These are phyloP conservation scores for Chenopodium suecicum DNA, from an alignment of 148 eudicot genomes.

Conservation along the genomic window DNA sequence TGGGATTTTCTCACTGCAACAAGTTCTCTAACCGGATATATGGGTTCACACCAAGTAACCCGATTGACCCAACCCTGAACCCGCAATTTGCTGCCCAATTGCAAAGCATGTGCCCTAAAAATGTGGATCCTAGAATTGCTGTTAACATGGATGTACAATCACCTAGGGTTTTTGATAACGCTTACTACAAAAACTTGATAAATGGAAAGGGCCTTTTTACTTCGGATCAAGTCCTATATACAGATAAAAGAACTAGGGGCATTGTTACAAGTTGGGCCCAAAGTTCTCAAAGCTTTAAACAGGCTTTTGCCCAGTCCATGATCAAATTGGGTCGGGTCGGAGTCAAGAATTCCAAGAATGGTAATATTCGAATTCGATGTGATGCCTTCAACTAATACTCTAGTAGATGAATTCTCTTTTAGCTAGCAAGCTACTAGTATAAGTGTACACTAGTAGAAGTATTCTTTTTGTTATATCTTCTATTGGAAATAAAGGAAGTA, in stretches of 20 bases:
- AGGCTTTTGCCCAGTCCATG: constrained; percentile 34
- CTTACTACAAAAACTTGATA: constrained; percentile 57
- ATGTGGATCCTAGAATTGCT: constrained; percentile 75
- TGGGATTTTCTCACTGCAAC: constrained; percentile 83
- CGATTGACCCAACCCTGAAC: constrained; percentile 70
- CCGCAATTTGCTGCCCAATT: constrained; percentile 48
- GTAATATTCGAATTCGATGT: constrained; percentile 39
- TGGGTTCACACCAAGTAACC: constrained; percentile 44
- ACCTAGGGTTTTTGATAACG: constrained; percentile 65
- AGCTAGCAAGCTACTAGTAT: background rate
- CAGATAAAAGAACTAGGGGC: constrained; percentile 58
- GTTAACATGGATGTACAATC: constrained; percentile 71
- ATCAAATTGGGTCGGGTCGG: constrained; percentile 48
- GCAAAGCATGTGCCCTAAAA: constrained; percentile 57
- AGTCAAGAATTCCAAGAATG: constrained; percentile 33
- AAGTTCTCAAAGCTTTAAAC: constrained; percentile 15
- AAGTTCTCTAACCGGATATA: constrained; percentile 65
- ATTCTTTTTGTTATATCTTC: background rate
- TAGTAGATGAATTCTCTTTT: background rate
- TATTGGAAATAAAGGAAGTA: background rate
- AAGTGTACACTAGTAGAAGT: background rate
- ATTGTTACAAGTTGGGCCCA: constrained; percentile 42
- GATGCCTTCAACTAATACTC: constrained; percentile 36
- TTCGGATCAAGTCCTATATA: constrained; percentile 79
- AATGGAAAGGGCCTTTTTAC: constrained; percentile 75